Conservation (phyloP, 495 filamentous ascomycete genomes). For the Daldinia caldariorum region DNA sequence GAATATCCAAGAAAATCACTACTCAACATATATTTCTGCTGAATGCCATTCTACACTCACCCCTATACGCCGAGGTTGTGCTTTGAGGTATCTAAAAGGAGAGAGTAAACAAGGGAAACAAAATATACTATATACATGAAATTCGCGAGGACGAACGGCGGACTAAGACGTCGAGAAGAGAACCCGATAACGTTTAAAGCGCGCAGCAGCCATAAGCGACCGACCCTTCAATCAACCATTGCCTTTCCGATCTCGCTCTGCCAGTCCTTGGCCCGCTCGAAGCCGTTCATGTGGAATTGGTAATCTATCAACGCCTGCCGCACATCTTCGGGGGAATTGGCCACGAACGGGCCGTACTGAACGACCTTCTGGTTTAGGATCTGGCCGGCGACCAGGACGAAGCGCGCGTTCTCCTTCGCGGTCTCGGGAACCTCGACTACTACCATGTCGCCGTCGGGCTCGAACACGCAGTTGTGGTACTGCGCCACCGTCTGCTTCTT, state of each 20-base stretch:
- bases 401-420: conserved; percentile 71
- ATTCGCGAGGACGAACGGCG: background rate
- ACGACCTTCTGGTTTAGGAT: conserved; percentile 92
- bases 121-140: conserved; percentile 34
- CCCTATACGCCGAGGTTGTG: conserved; percentile 19
- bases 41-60: conserved; percentile 14
- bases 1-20: conserved; percentile 8
- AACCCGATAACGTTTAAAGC: background rate
- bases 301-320: conserved; percentile 92
- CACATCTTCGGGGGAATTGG: conserved; percentile 84
- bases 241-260: conserved; percentile 91
- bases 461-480: conserved; percentile 92
- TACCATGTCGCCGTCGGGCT: conserved; percentile 78
- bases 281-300: conserved; percentile 84
- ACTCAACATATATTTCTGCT: conserved; percentile 23
- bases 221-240: conserved; percentile 49
- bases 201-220: background rate
- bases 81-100: conserved; percentile 28
- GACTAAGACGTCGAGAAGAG: background rate
- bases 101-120: conserved; percentile 9
- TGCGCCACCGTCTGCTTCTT: conserved; percentile 68
- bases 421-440: conserved; percentile 72
- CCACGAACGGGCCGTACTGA: conserved; percentile 95
- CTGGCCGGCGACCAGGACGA: conserved; percentile 85
- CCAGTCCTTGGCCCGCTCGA: conserved; percentile 87